Evolutionary conservation across 345 rosid species (phyloP).

Genomic region (Populus alba): DNA sequence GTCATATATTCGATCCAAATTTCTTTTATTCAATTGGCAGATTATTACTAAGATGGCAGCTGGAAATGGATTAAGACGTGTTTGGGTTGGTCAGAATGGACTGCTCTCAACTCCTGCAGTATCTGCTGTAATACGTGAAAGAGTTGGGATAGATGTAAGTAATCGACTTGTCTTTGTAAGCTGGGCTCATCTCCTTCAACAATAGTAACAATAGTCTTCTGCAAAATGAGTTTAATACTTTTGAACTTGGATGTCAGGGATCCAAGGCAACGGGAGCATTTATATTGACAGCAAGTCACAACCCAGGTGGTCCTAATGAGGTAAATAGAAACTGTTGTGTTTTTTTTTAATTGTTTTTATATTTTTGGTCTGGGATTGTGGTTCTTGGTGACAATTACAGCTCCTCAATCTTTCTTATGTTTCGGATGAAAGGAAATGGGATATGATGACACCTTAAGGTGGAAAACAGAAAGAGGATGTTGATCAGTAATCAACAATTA

Average conservation of each 20-base stretch:
- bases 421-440: background rate
- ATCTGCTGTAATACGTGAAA: conserved; percentile 93
- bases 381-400: background rate
- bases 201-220: background rate
- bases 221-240: conserved; percentile 6
- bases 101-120: conserved; percentile 99
- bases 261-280: conserved; percentile 90
- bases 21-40: conserved; percentile 38
- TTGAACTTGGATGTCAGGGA: conserved; percentile 55
- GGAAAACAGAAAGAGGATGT: background rate
- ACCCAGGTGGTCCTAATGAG: conserved; percentile 99
- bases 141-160: conserved; percentile 88
- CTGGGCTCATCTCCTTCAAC: background rate
- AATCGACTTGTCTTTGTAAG: conserved; percentile 13
- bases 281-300: conserved; percentile 98
- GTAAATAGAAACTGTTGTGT: conserved; percentile 27
- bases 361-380: background rate
- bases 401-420: background rate
- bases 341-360: background rate
- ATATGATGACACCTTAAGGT: background rate
- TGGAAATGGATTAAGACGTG: conserved; percentile 88
- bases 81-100: conserved; percentile 96
- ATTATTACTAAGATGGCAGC: conserved; percentile 89
- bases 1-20: background rate
- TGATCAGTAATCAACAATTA: background rate